These are phyloP conservation scores for Wickerhamomyces sp. DNA, from an alignment of 1,139 yeast genomes.

Conservation along the genomic window DNA sequence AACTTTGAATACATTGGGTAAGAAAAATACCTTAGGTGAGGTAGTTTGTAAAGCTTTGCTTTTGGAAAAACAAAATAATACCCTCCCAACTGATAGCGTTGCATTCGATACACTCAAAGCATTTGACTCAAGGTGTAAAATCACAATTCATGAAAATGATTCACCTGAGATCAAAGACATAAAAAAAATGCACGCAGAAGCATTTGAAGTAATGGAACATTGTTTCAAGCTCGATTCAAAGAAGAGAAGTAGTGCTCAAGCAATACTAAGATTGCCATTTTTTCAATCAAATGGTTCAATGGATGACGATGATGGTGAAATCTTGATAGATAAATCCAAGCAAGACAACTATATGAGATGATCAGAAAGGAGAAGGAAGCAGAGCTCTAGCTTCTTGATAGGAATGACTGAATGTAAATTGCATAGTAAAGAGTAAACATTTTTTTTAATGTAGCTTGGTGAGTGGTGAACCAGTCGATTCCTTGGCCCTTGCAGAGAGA, in stretches of 20 bases:
- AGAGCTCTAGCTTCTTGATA: not conserved
- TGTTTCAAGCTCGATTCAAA: slow-evolving; percentile 81
- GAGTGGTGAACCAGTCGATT: no score
- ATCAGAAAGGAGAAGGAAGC: not conserved
- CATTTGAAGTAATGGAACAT: slow-evolving; percentile 20
- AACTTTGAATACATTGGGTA: slow-evolving; percentile 28
- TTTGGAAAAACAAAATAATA: slow-evolving; percentile 28
- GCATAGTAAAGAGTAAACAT: no score
- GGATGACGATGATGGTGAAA: slow-evolving; percentile 18
- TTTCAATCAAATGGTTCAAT: slow-evolving; percentile 8
- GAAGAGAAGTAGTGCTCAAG: slow-evolving; percentile 75
- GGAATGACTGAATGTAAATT: no score
- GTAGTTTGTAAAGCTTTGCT: slow-evolving; percentile 20
- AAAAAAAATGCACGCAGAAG: slow-evolving; percentile 17
- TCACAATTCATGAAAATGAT: slow-evolving; percentile 3
- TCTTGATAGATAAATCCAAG: not conserved
- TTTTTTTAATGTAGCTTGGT: no score
- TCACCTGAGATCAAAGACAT: slow-evolving; percentile 1
- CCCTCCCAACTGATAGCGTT: slow-evolving; percentile 34
- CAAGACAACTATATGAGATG: not conserved
- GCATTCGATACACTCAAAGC: slow-evolving; percentile 31
- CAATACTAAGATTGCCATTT: slow-evolving; percentile 41
- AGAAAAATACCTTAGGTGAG: slow-evolving; percentile 16
- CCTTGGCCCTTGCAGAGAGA: no score
- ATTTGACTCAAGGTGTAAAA: slow-evolving; percentile 1